Conservation (phyloP, 352 stramenopile species). For the Globisporangium cederbergense region DNA sequence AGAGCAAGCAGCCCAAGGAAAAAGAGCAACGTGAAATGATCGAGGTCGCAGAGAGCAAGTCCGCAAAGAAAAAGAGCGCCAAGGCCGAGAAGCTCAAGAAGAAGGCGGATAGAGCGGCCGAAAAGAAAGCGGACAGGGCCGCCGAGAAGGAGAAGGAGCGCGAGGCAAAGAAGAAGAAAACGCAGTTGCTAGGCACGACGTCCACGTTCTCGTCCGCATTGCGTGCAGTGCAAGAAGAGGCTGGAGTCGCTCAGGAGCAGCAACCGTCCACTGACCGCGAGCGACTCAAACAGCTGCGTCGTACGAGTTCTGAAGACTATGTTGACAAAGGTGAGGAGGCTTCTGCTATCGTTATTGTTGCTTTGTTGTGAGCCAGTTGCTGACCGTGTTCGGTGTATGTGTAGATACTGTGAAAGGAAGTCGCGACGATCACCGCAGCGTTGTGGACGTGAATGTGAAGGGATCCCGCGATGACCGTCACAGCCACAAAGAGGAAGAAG, state of each 20-base stretch:
- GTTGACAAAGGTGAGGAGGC: background rate
- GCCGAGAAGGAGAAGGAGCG: background rate
- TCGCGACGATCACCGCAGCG: background rate
- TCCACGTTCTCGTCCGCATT: constrained; percentile 1
- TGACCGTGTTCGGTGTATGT: background rate
- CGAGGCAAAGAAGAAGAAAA: constrained; percentile 3
- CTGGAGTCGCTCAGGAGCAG: background rate
- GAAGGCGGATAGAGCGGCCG: background rate
- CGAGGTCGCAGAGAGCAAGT: background rate
- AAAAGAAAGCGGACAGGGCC: constrained; percentile 1
- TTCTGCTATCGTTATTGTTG: background rate
- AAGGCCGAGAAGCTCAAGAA: constrained; percentile 13
- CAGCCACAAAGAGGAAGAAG: constrained; percentile 7
- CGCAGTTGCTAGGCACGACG: background rate
- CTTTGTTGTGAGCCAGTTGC: background rate
- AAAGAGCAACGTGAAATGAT: background rate
- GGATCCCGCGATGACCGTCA: background rate
- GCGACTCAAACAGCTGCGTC: background rate
- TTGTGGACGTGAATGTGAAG: background rate
- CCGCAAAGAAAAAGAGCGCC: constrained; percentile 6
- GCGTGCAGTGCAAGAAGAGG: background rate
- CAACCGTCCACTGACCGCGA: background rate
- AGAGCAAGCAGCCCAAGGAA: background rate
- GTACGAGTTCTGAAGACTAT: background rate
- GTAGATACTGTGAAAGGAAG: background rate